Percentiles rank a stretch among this genome's conserved stretches.
These are phyloP conservation scores for Epicoccum sorghinum DNA, from an alignment of 2,329 filamentous ascomycete genomes.

Conservation along the genomic window DNA sequence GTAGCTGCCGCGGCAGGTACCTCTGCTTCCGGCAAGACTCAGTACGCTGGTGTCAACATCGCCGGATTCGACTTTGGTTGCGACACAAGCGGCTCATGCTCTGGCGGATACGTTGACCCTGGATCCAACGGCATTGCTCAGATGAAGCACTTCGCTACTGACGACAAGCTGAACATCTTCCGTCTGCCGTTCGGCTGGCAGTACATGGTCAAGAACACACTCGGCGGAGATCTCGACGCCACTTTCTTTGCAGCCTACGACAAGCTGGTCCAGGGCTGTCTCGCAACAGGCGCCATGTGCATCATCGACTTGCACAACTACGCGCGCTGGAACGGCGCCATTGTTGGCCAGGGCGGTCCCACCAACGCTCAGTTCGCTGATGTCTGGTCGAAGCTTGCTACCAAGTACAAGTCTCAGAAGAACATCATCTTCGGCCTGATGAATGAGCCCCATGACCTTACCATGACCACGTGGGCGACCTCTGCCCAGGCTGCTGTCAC, in stretches of 20 bases:
- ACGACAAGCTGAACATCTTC: constrained; percentile 62
- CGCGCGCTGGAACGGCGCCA: constrained; percentile 64
- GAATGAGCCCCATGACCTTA: constrained; percentile 69
- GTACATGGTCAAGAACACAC: constrained; percentile 60
- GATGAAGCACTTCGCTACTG: constrained; percentile 63
- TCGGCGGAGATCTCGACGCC: constrained; percentile 58
- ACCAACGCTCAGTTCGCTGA: constrained; percentile 63
- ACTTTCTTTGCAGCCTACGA: constrained; percentile 61
- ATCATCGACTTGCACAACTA: constrained; percentile 61
- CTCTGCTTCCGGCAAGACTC: constrained; percentile 17
- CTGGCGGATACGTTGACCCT: constrained; percentile 14
- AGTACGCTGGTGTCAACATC: constrained; percentile 51
- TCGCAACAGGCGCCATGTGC: constrained; percentile 63
- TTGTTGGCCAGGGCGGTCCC: constrained; percentile 71
- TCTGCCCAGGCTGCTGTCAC: constrained; percentile 68
- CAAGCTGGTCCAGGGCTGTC: constrained; percentile 61
- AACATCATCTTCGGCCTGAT: constrained; percentile 70
- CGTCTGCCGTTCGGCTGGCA: constrained; percentile 66
- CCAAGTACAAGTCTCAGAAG: constrained; percentile 60
- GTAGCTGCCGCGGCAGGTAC: background rate
- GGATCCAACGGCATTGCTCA: constrained; percentile 52
- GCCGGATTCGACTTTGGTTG: constrained; percentile 59
- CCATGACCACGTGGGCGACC: constrained; percentile 63
- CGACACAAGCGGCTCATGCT: constrained; percentile 34
- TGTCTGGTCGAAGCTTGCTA: constrained; percentile 63